A percentile compares a stretch with the other conserved stretches of the same genome.
These are phyloP conservation scores for Hypericum perforatum DNA, from an alignment of 345 rosid species.

Conservation along the genomic window DNA sequence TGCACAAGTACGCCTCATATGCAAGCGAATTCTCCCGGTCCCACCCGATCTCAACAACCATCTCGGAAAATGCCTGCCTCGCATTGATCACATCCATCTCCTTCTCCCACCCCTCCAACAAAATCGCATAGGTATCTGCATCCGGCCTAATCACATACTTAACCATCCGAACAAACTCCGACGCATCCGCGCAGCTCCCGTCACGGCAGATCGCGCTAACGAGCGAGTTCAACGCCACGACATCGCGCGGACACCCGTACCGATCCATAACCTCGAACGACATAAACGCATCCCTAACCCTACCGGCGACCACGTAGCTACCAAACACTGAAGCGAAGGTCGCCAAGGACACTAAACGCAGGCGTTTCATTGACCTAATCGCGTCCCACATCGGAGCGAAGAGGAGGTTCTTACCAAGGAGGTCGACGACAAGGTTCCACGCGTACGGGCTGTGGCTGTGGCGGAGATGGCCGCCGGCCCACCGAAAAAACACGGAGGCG, in stretches of 20 bases:
- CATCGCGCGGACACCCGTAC: conserved; percentile 33
- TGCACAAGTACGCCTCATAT: conserved; percentile 35
- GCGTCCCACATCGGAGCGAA: conserved; percentile 76
- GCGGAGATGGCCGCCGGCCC: conserved; percentile 40
- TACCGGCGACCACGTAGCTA: conserved; percentile 36
- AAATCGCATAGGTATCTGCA: conserved; percentile 39
- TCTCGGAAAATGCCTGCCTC: conserved; percentile 27
- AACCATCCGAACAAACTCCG: conserved; percentile 27
- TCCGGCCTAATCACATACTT: conserved; percentile 36
- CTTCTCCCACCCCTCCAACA: conserved; percentile 60
- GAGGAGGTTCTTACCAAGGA: conserved; percentile 42
- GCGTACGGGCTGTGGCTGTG: conserved; percentile 49
- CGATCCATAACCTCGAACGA: conserved; percentile 48
- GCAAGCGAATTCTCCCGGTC: conserved; percentile 44
- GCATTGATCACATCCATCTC: conserved; percentile 31
- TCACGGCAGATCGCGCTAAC: conserved; percentile 59
- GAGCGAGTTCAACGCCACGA: conserved; percentile 44
- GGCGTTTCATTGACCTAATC: conserved; percentile 38
- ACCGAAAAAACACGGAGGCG: conserved; percentile 55
- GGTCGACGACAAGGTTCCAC: conserved; percentile 62
- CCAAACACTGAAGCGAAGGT: conserved; percentile 58
- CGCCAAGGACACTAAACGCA: conserved; percentile 40
- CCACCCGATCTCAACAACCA: conserved; percentile 49
- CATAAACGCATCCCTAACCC: conserved; percentile 31
- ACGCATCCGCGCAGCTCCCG: conserved; percentile 31